These are phyloP conservation scores for Crithidia brevicula DNA, from an alignment of 208 protist species.

Conservation along the genomic window DNA sequence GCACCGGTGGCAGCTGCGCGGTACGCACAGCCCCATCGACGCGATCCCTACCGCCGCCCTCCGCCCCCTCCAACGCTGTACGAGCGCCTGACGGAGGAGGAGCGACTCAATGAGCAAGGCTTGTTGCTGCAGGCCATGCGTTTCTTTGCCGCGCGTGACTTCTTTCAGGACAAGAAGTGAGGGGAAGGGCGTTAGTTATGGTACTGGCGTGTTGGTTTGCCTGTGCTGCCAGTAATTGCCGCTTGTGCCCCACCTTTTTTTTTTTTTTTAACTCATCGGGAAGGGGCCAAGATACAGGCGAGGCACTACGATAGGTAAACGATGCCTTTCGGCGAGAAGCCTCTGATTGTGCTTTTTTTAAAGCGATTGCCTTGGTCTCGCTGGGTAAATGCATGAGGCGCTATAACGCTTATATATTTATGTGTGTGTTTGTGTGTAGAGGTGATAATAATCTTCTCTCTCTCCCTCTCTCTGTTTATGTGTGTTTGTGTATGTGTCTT, in stretches of 20 bases:
- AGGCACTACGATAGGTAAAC: no score
- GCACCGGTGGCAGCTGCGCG: slow-evolving; percentile 69
- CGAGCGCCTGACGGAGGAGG: slow-evolving; percentile 76
- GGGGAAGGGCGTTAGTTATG: not conserved
- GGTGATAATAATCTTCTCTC: not conserved
- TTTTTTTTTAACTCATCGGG: no score
- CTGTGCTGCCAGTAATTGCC: no score
- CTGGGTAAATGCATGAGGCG: no score
- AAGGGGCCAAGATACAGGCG: no score
- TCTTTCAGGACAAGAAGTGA: slow-evolving; percentile 49
- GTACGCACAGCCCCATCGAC: slow-evolving; percentile 27
- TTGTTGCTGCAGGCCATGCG: slow-evolving; percentile 85
- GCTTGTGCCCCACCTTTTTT: no score
- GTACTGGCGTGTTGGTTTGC: no score
- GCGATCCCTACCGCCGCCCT: slow-evolving; percentile 18
- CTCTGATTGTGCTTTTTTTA: no score
- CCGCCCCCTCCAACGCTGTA: slow-evolving; percentile 60
- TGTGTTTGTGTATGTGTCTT: not conserved
- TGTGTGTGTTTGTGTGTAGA: slow-evolving; percentile 4
- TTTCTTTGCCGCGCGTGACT: slow-evolving; percentile 78
- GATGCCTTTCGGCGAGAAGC: no score
- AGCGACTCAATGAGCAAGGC: slow-evolving; percentile 66
- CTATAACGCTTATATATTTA: no score
- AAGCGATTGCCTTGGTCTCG: no score
- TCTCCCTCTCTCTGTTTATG: not conserved